Base-by-base conservation (phyloP, 2,329 filamentous ascomycete species). In the Trichoderma asperellum region DNA sequence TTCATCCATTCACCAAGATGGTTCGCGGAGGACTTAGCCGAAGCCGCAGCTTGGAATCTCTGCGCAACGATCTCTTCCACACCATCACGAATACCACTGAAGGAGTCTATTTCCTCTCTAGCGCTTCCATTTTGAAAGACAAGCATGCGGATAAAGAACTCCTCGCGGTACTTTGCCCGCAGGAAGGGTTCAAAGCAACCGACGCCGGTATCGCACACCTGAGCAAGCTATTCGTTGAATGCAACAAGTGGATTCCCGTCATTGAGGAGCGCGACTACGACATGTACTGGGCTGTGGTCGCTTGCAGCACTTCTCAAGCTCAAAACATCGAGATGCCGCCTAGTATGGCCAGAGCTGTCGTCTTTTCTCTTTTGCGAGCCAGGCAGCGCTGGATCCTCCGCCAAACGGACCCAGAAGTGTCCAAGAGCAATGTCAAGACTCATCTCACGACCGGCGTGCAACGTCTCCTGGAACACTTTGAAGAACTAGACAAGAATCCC, bases 331-430 rank as follows among this genome's bases (percentile, higher is more conserved):
- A 63, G 6, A 4, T 72, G 18, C n/a, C 69, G 8, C 53, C 24
- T 4, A n/a, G 32, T 2, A 58, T 64, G 35, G 61, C 64, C 12
- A 58, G 60, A 18, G 37, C 63, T 3, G 1, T 72, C 14, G 40
- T 62, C 12, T 63, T 71, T 52, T 47, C 66, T 4, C 57, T 73
- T n/a, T 43, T 73, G 24, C 70, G 69, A 35, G 72, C 68, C 37
- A 63, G 70, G 24, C 68, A 70, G 34, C 71, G 70, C 5, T 73
- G 57, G 61, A 58, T 70, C 4, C 49, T 68, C 12, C 67, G 62
- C 5, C 69, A 70, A n/a, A 34, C 2, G 4, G 52, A 63, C 5
- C 37, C 57, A 1, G 35, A 27, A 14, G 18, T 52, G 62, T 59
- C 59, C 53, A 61, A 34, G 7, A 47, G 34, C 11, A 52, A 34